Base-by-base conservation (phyloP, 176 grass and related monocot genomes). In the Oryza coarctata region DNA sequence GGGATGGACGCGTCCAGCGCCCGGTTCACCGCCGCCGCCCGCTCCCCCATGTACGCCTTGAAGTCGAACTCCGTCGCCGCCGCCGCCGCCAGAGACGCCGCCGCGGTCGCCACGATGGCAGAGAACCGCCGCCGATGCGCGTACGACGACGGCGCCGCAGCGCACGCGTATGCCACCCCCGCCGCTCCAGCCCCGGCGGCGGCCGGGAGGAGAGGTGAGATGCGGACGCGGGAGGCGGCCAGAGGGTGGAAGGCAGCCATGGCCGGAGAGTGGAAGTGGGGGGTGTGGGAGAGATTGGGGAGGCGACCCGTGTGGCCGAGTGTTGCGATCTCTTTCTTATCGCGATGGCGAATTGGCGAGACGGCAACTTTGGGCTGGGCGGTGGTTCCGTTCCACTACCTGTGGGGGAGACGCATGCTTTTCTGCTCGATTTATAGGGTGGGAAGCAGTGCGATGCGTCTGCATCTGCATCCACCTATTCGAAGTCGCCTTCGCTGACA, bases 11-110 rank as follows among this genome's bases (percentile, higher is more conserved):
- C 82, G 77, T 97, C 91, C 28, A 97, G 70, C 31, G 88, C 88
- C 5, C 80, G 52, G 77, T 93, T 90, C 8, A 97, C 81, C 47
- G 87, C 78, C 60, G 18, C 63, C 3, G 91, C 94, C 76, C 69
- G 87, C 84, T 88, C 83, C 52, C 86, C 78, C 91, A 97, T 97
- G 81, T 93, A 97, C 4, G 75, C n/a, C 25, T 83, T 89, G 80
- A 97, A 93, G 70, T 93, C 86, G 27, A 97, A 97, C 52, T 78
- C 81, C 64, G 67, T 64, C 26, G 39, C 35, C 0, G 88, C 41
- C 5, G 72, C 65, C 2, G 84, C 41, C 5, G 72, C 65, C 2
- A 79, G 7, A 15, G 83, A 65, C 3, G 82, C 69, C 12, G 85
- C 55, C 58, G 84, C 85, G 44, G 85, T 70, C 57, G 91, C 83